Evolutionary conservation across 441 rosid species (phyloP).

Genomic region (Lepidium campestre): DNA sequence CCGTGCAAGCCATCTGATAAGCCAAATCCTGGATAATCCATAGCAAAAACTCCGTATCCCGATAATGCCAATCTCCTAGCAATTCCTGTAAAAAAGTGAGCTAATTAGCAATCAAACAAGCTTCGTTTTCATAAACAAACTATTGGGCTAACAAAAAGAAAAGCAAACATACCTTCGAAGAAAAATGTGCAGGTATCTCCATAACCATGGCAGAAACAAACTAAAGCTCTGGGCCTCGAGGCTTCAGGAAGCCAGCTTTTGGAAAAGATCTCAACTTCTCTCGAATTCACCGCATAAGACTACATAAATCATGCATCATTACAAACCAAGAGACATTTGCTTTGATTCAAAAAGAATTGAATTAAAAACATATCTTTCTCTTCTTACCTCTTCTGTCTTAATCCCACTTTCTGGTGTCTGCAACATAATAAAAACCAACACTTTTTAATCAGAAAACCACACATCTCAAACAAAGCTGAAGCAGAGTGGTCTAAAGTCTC

Average conservation of each 20-base stretch:
- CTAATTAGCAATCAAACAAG: constrained; percentile 1
- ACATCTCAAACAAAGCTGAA: background rate
- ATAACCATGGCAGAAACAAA: constrained; percentile 92
- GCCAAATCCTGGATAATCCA: constrained; percentile 97
- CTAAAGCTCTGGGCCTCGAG: constrained; percentile 60
- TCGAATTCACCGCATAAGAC: constrained; percentile 70
- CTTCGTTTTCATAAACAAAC: background rate
- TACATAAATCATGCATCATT: constrained; percentile 23
- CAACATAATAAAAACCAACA: constrained; percentile 11
- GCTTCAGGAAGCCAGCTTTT: constrained; percentile 82
- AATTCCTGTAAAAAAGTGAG: constrained; percentile 46
- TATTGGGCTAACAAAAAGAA: background rate
- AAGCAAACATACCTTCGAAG: constrained; percentile 66
- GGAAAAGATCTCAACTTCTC: constrained; percentile 79
- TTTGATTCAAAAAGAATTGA: background rate
- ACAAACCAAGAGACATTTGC: background rate
- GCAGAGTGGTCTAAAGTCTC: background rate
- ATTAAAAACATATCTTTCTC: background rate
- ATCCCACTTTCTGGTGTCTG: constrained; percentile 66
- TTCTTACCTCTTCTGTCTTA: constrained; percentile 61
- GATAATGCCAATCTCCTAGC: constrained; percentile 70
- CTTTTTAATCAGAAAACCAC: background rate
- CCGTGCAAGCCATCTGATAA: constrained; percentile 85
- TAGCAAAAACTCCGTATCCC: constrained; percentile 83
- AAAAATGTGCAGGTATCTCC: constrained; percentile 96